These are phyloP conservation scores for Physcia stellaris DNA, from an alignment of 495 filamentous ascomycete genomes.

Conservation along the genomic window DNA sequence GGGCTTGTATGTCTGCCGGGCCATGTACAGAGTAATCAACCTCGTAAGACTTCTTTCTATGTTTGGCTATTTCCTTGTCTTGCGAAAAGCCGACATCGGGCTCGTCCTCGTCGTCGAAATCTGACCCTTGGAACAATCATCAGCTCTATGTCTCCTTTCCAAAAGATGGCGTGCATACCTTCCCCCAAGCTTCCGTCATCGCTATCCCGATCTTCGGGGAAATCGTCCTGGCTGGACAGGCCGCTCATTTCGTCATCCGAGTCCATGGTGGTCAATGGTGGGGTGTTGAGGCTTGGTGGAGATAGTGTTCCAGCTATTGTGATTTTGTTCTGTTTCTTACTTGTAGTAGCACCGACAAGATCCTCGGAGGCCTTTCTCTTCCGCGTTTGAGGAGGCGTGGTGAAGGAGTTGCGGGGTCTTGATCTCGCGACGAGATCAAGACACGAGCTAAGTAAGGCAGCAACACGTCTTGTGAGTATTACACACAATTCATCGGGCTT, in stretches of 20 bases:
- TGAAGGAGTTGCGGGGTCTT: too few relatives aligned
- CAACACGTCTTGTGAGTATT: too few relatives aligned
- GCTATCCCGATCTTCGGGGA: constrained; percentile 51
- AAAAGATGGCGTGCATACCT: constrained; percentile 36
- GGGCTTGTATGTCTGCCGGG: constrained; percentile 63
- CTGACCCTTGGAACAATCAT: constrained; percentile 24
- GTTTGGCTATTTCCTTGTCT: constrained; percentile 60
- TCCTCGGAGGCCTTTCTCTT: constrained; percentile 88
- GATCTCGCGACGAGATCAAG: too few relatives aligned
- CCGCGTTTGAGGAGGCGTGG: constrained; percentile 55
- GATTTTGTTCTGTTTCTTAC: constrained; percentile 36
- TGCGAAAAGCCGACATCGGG: constrained; percentile 60
- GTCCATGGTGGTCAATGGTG: constrained; percentile 54
- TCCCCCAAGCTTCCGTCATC: constrained; percentile 68
- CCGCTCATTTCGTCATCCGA: constrained; percentile 93
- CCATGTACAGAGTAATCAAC: constrained; percentile 70
- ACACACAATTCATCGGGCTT: too few relatives aligned
- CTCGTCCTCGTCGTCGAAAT: constrained; percentile 64
- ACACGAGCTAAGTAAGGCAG: too few relatives aligned
- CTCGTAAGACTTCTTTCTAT: constrained; percentile 63
- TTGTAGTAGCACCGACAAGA: constrained; percentile 22
- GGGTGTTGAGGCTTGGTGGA: constrained; percentile 40
- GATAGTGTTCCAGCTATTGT: constrained; percentile 32
- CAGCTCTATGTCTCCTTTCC: background rate
- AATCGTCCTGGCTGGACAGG: constrained; percentile 60